Evolutionary conservation across 208 protist species (phyloP), one percentile per base, ranked within the genome.

Genomic region (Acanthamoeba castellanii): DNA sequence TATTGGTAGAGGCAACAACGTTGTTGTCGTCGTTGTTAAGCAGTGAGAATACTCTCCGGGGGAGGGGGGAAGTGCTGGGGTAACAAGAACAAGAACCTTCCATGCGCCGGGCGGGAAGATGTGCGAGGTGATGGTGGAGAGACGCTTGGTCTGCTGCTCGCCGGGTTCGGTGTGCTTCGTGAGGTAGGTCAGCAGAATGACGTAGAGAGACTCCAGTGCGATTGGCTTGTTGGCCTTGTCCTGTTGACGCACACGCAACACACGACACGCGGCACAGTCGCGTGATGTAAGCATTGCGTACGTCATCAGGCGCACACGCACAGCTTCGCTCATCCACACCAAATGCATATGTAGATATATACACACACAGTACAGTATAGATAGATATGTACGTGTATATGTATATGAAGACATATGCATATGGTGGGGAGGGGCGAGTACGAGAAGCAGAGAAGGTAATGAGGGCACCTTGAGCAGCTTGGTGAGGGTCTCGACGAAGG

Each of bases 401-500:
- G 5, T 84, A 0, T 42, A 84, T 52, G 6, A n/a, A 55, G 0
- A 84, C 20, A 84, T 45, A 22, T 8, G 9, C 8, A 20, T 68
- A 13, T 7, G 7, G 13, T 9, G 7, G 61, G 61, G 61, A n/a
- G 13, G 61, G 61, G 16, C 8, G 16, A 6, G 70, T 78, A 78
- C 70, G 70, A 78, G 70, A 32, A 78, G 70, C 20, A 78, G 37
- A 78, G 70, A 78, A 78, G 70, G 70, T 78, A 78, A 88, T 88
- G 81, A 88, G 50, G 42, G 87, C 47, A 92, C 87, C 87, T 92
- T 92, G 34, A 92, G 66, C 30, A 92, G 87, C 59, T 50, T 92
- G 16, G 37, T 76, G 13, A 92, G 34, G n/a, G 42, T 92, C 7
- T 92, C 87, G 7, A 74, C 37, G 87, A 92, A 92, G 47, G 52